A percentile compares a stretch with the other conserved stretches of the same genome.
Evolutionary conservation across 73 alveolate species (phyloP).

Genomic region (Paraurostyla sp.): DNA sequence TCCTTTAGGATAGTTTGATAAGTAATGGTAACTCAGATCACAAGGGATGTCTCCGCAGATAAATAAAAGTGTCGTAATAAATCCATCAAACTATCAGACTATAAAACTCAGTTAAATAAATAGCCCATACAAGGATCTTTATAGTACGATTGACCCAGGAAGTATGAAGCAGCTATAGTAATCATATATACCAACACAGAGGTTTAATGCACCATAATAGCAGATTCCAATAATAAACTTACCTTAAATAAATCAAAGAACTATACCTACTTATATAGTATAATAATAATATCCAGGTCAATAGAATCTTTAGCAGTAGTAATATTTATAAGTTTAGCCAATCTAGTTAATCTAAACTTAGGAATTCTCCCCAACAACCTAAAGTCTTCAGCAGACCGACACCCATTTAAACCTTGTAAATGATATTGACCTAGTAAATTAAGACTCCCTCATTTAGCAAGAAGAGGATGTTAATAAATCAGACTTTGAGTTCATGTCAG

Average conservation of each 20-base stretch:
- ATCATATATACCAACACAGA: too few relatives aligned
- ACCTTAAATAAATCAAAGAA: too few relatives aligned
- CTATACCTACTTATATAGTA: not conserved
- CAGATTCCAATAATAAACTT: not conserved
- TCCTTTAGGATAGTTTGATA: too few relatives aligned
- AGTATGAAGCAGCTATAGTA: too few relatives aligned
- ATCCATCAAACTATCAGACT: too few relatives aligned
- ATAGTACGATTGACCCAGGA: too few relatives aligned
- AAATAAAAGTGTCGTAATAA: too few relatives aligned
- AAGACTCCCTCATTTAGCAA: not conserved
- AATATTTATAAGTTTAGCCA: not conserved
- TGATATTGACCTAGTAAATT: not conserved
- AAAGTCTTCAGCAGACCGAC: not conserved
- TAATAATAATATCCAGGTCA: not conserved
- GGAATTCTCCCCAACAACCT: not conserved
- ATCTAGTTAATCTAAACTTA: too few relatives aligned
- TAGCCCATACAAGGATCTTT: too few relatives aligned
- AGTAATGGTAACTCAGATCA: too few relatives aligned
- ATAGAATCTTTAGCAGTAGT: not conserved
- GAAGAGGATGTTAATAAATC: slow-evolving; percentile 38
- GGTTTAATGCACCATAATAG: not conserved
- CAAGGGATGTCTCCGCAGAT: too few relatives aligned
- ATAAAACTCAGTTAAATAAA: too few relatives aligned
- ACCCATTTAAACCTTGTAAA: not conserved
- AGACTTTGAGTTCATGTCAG: slow-evolving; percentile 41